Conservation (phyloP, 2,329 filamentous ascomycete genomes). For the Nothopassalora personata region DNA sequence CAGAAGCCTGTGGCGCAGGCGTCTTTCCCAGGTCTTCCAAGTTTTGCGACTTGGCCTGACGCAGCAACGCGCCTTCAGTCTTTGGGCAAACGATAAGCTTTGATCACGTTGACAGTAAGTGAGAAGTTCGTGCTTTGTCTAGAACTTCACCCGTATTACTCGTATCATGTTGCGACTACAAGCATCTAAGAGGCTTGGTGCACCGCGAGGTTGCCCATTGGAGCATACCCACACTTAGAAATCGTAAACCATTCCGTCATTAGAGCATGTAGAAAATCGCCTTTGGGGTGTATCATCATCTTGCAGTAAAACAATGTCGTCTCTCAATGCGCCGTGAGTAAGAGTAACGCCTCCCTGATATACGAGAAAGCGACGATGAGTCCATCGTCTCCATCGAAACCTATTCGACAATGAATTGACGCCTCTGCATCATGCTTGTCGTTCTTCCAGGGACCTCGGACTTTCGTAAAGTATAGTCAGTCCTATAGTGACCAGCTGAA, state of each 20-base stretch:
- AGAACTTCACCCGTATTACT: not conserved
- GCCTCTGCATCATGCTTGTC: conserved; percentile 15
- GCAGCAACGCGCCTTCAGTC: not conserved
- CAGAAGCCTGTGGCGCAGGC: conserved; percentile 1
- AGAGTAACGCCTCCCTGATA: not conserved
- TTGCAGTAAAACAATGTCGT: not conserved
- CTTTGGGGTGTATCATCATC: conserved; percentile 1
- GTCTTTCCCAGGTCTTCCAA: not conserved
- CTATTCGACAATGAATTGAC: conserved; percentile 17
- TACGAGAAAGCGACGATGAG: not conserved
- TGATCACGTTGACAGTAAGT: not conserved
- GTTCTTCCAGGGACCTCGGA: conserved; percentile 1
- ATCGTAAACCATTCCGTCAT: not conserved
- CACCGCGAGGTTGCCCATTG: not conserved
- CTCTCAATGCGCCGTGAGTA: not conserved
- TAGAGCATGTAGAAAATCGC: not conserved
- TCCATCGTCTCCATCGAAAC: conserved; percentile 12
- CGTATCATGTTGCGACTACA: not conserved
- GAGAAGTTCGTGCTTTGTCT: not conserved
- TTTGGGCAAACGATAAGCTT: not conserved
- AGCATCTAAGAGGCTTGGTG: not conserved
- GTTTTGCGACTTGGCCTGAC: not conserved
- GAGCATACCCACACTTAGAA: not conserved
- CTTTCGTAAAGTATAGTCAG: not conserved
- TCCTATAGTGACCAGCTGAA: conserved; percentile 6